These are phyloP conservation scores for Neofusicoccum sp. DNA, from an alignment of 2,329 filamentous ascomycete genomes.

Conservation along the genomic window DNA sequence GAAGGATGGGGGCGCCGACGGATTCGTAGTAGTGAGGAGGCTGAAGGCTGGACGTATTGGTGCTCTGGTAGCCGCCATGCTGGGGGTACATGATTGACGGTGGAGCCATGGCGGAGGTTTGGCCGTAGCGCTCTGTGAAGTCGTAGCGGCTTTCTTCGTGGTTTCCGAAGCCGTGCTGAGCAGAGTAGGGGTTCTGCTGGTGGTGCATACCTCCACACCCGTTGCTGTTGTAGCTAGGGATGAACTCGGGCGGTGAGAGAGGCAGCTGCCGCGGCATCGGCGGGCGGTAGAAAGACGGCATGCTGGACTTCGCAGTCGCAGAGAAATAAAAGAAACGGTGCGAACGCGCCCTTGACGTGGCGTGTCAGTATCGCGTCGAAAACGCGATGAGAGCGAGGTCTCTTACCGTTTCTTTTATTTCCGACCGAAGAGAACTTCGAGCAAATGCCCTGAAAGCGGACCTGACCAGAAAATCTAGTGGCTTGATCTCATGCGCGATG, in stretches of 20 bases:
- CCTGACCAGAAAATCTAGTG: constrained; percentile 33
- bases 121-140: constrained; percentile 47
- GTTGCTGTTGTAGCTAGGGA: constrained; percentile 41
- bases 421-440: constrained; percentile 31
- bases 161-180: constrained; percentile 39
- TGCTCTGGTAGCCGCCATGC: constrained; percentile 39
- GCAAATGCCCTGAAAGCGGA: constrained; percentile 36
- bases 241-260: constrained; percentile 51
- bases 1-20: constrained; percentile 45
- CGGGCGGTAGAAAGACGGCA: constrained; percentile 53
- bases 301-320: constrained; percentile 33
- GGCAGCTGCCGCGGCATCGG: constrained; percentile 43
- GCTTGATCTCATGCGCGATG: constrained; percentile 36
- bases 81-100: constrained; percentile 37
- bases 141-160: constrained; percentile 47
- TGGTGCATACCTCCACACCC: constrained; percentile 47
- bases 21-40: constrained; percentile 46
- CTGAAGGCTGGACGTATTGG: constrained; percentile 32
- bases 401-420: constrained; percentile 41
- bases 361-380: constrained; percentile 1
- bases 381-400: constrained; percentile 14
- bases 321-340: constrained; percentile 44
- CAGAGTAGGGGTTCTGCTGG: constrained; percentile 40
- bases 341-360: constrained; percentile 31
- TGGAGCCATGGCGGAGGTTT: constrained; percentile 40